Evolutionary conservation across 2,329 filamentous ascomycete species (phyloP).

Genomic region (Plectosphaerella plurivora): DNA sequence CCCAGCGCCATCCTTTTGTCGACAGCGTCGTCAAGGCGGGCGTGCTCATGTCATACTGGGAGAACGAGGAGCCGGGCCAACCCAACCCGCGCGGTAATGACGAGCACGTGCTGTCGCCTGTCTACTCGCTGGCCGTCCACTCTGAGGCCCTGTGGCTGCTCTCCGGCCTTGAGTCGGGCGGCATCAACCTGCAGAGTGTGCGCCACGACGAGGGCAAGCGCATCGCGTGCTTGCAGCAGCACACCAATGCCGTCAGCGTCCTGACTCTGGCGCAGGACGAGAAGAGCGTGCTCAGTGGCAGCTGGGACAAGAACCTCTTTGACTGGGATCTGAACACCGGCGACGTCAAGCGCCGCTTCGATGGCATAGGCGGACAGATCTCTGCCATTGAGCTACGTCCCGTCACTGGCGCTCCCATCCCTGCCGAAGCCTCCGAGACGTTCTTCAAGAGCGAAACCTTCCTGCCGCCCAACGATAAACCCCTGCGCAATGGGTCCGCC

Average conservation of each 20-base stretch:
- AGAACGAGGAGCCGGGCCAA: slow-evolving; percentile 75
- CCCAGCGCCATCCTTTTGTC: slow-evolving; percentile 93
- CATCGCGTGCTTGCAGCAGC: slow-evolving; percentile 74
- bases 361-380: slow-evolving; percentile 76
- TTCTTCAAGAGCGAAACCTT: slow-evolving; percentile 61
- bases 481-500: slow-evolving; percentile 39
- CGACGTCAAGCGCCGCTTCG: slow-evolving; percentile 68
- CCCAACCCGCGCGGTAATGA: slow-evolving; percentile 40
- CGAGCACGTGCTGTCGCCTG: slow-evolving; percentile 71
- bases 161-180: slow-evolving; percentile 83
- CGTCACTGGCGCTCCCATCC: slow-evolving; percentile 68
- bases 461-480: slow-evolving; percentile 67
- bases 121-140: slow-evolving; percentile 91
- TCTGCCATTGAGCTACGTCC: slow-evolving; percentile 84
- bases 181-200: slow-evolving; percentile 89
- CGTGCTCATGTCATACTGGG: slow-evolving; percentile 94
- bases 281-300: slow-evolving; percentile 80
- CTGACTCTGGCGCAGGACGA: slow-evolving; percentile 80
- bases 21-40: slow-evolving; percentile 96
- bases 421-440: slow-evolving; percentile 63
- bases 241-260: slow-evolving; percentile 89
- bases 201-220: slow-evolving; percentile 92
- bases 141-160: slow-evolving; percentile 88
- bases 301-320: slow-evolving; percentile 91
- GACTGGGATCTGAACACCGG: slow-evolving; percentile 96